Evolutionary conservation across 2,329 filamentous ascomycete genomes (phyloP).

Genomic region (Dothiorella sarmentorum): DNA sequence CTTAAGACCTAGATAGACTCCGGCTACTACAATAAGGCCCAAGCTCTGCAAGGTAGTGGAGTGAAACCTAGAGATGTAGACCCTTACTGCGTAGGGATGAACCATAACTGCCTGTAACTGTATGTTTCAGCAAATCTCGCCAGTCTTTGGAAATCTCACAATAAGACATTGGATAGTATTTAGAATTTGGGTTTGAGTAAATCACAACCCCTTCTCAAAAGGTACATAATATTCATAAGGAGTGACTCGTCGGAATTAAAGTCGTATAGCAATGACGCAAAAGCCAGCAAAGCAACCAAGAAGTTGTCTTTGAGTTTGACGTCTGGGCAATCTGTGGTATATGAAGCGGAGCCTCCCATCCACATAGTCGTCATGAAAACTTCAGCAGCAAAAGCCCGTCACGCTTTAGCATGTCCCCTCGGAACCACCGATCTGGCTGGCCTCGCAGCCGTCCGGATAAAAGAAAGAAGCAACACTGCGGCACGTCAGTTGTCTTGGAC

Average conservation of each 20-base stretch:
- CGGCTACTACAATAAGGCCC: too few relatives aligned
- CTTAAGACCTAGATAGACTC: too few relatives aligned
- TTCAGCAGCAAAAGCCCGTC: neutral
- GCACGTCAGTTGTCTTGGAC: neutral
- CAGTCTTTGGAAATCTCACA: neutral
- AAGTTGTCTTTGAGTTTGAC: neutral
- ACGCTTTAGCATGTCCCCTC: constrained; percentile 22
- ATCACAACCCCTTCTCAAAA: too few relatives aligned
- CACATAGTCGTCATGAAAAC: neutral
- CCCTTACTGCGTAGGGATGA: too few relatives aligned
- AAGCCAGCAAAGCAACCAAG: neutral
- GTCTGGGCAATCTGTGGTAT: neutral
- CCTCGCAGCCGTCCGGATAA: constrained; percentile 43
- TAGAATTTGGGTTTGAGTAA: neutral
- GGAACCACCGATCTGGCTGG: constrained; percentile 45
- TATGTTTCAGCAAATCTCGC: too few relatives aligned
- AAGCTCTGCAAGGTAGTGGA: too few relatives aligned
- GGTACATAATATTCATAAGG: neutral
- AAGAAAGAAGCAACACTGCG: constrained; percentile 45
- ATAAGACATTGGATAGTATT: neutral
- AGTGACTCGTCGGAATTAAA: neutral
- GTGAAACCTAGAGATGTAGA: too few relatives aligned
- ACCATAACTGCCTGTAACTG: too few relatives aligned
- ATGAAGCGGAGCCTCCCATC: neutral
- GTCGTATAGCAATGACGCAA: neutral